Evolutionary conservation across 371 early-diverging fungal species (phyloP).

Genomic region (Amoeboaphelidium protococcarum): DNA sequence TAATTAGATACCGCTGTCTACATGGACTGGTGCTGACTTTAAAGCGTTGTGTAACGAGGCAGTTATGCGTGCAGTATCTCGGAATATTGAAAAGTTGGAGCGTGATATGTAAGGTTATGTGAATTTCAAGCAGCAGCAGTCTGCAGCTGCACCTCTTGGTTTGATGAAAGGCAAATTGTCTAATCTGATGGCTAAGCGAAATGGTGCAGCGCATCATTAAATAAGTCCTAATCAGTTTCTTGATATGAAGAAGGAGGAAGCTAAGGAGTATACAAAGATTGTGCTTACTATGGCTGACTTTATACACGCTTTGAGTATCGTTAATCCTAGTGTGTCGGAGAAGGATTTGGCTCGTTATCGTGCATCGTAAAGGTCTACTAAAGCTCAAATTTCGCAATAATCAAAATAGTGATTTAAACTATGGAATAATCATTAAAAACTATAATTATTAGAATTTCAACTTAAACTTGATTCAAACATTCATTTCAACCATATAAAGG

Average conservation of each 20-base stretch:
- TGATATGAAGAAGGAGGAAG: slow-evolving; percentile 22
- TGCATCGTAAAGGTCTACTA: no score
- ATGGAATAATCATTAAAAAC: no score
- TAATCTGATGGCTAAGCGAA: neutral
- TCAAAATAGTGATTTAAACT: no score
- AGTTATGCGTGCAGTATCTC: slow-evolving; percentile 76
- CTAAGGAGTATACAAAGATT: slow-evolving; percentile 31
- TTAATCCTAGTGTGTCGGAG: slow-evolving; percentile 65
- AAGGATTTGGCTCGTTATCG: slow-evolving; percentile 76
- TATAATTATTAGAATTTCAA: no score
- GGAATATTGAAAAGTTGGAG: slow-evolving; percentile 57
- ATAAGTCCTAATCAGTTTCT: slow-evolving; percentile 56
- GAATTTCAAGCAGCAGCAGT: neutral
- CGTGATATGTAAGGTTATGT: neutral
- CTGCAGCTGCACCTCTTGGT: slow-evolving; percentile 5
- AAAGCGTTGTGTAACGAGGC: slow-evolving; percentile 95
- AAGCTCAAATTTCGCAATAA: no score
- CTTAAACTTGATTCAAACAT: no score
- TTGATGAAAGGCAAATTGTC: neutral
- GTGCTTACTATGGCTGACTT: slow-evolving; percentile 59
- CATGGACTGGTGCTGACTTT: slow-evolving; percentile 89
- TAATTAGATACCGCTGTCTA: slow-evolving; percentile 53
- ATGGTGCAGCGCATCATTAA: slow-evolving; percentile 7
- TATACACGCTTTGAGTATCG: slow-evolving; percentile 41
- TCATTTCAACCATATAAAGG: no score